Evolutionary conservation across 768 basidiomycete genomes (phyloP).

Genomic region (Cystobasidium tubakii): DNA sequence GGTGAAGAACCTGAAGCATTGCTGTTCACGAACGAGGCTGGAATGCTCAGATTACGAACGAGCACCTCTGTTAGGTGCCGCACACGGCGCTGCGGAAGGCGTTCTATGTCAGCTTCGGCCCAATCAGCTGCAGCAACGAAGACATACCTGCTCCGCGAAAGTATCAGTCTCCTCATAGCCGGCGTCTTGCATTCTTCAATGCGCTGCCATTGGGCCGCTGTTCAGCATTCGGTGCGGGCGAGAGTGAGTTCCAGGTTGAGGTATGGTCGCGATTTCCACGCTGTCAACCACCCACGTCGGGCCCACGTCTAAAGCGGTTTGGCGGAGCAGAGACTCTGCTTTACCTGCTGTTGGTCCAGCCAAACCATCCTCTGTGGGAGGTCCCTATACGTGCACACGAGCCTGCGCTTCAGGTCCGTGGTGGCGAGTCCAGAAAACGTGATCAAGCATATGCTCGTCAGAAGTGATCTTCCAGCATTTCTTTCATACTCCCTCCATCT

Average conservation of each 20-base stretch:
- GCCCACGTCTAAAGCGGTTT: too few relatives aligned
- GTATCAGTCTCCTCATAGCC: background rate
- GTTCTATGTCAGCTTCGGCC: background rate
- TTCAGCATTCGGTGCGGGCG: background rate
- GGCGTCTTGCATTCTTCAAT: background rate
- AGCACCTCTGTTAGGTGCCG: conserved; percentile 23
- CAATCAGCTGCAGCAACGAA: background rate
- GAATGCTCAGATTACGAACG: conserved; percentile 22
- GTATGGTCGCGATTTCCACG: background rate
- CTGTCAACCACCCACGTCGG: too few relatives aligned
- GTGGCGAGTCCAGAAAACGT: too few relatives aligned
- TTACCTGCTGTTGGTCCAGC: too few relatives aligned
- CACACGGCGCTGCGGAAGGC: conserved; percentile 16
- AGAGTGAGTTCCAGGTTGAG: background rate
- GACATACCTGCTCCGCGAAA: conserved; percentile 12
- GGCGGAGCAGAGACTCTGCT: too few relatives aligned
- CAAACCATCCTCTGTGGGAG: too few relatives aligned
- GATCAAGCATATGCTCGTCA: too few relatives aligned
- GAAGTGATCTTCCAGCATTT: too few relatives aligned
- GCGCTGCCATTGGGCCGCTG: background rate
- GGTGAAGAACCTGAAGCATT: background rate
- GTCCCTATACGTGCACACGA: too few relatives aligned
- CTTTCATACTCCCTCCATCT: too few relatives aligned
- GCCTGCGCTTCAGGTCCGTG: too few relatives aligned
- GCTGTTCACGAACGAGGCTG: background rate